phyloP scores from a whole-genome alignment of 805 yeast genomes.

The Metschnikowia peoriensis region DNA sequence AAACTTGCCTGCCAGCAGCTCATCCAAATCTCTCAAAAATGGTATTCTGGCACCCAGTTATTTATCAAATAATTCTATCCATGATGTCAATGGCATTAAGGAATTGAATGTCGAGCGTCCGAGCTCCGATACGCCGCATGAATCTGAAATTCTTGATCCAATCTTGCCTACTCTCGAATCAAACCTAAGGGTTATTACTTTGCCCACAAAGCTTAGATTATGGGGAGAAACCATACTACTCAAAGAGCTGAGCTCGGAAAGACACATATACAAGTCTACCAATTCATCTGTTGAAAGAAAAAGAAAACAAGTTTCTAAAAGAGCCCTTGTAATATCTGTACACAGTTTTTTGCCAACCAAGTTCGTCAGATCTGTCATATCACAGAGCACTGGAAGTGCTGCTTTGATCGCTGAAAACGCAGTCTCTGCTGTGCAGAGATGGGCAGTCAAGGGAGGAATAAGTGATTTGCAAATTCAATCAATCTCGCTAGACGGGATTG shows the following conservation, averaged over 20 bases:
- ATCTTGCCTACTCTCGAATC: conserved; percentile 18
- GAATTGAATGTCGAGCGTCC: background rate
- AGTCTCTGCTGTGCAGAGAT: conserved; percentile 26
- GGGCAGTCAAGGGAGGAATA: conserved; percentile 21
- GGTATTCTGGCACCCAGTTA: background rate
- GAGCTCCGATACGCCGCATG: background rate
- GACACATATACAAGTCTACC: conserved; percentile 16
- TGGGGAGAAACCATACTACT: conserved; percentile 19
- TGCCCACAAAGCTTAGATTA: conserved; percentile 20
- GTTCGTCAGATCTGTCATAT: conserved; percentile 35
- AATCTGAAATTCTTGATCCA: background rate
- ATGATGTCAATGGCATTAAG: background rate
- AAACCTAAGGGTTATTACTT: conserved; percentile 22
- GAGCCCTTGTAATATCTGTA: conserved; percentile 33
- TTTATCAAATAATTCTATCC: background rate
- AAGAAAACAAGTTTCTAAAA: conserved; percentile 7
- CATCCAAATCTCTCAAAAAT: background rate
- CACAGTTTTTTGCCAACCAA: conserved; percentile 43
- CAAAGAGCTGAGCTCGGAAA: conserved; percentile 15
- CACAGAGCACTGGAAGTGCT: conserved; percentile 39
- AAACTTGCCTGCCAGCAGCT: background rate
- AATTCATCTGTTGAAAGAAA: conserved; percentile 7
- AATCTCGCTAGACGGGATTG: conserved; percentile 42
- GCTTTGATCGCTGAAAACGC: conserved; percentile 28
- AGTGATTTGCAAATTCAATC: conserved; percentile 26